These are phyloP conservation scores for Arabis alpina DNA, from an alignment of 345 rosid species.

Conservation along the genomic window DNA sequence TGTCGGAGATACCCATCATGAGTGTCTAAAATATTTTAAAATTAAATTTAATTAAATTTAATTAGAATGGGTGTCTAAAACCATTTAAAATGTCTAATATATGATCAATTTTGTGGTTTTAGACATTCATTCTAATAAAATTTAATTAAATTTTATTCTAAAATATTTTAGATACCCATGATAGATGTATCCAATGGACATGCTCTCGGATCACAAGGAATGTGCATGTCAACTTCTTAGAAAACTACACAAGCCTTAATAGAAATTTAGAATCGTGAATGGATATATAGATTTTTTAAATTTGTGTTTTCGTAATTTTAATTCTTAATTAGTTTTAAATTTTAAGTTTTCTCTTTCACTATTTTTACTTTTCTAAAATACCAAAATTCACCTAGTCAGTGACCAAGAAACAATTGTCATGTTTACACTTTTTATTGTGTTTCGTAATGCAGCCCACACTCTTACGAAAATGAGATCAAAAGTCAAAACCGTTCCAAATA, in stretches of 20 bases:
- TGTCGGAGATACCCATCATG: too few relatives aligned
- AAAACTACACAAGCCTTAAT: not conserved
- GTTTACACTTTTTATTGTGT: not conserved
- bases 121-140: too few relatives aligned
- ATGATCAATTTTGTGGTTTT: too few relatives aligned
- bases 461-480: not conserved
- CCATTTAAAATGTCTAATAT: too few relatives aligned
- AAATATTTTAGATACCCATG: too few relatives aligned
- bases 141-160: too few relatives aligned
- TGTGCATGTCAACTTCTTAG: not conserved
- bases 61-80: too few relatives aligned
- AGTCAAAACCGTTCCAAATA: not conserved
- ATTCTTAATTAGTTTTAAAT: not conserved
- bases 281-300: not conserved
- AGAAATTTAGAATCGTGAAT: not conserved
- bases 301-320: not conserved
- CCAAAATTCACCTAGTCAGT: not conserved
- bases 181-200: too few relatives aligned
- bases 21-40: too few relatives aligned
- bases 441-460: not conserved
- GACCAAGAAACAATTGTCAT: not conserved
- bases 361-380: not conserved
- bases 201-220: too few relatives aligned
- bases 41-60: too few relatives aligned
- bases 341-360: not conserved